Evolutionary conservation across 1,284 basidiomycete species (phyloP), one percentile per base, ranked within the genome.

Genomic region (Cryptococcus neoformans): DNA sequence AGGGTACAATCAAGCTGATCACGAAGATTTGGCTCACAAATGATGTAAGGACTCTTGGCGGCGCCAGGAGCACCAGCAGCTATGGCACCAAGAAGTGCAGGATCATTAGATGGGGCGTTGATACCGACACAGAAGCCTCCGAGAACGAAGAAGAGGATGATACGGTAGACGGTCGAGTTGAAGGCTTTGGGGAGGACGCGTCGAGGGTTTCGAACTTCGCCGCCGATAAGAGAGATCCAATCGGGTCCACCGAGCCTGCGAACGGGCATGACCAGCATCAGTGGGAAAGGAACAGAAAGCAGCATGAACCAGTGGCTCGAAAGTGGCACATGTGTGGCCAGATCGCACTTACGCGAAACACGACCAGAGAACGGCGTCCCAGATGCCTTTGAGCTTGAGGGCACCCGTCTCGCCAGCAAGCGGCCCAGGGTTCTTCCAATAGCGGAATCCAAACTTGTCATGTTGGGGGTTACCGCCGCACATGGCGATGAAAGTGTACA

Each of bases 401-500:
- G 55, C 52, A 48, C 57, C 50, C 34, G 47, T 51, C 10, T 52
- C 55, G 14, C 62, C 64, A 35, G 55, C 62, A 38, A 70, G 68
- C 9, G 66, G 61, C 6, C 73, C 74, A 2, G 74, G 74, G 37
- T 63, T 64, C 49, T 68, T 66, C 70, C 72, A 73, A 53, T 58
- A 72, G 14, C 67, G 55, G 58, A 70, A 70, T 8, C 68, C 66
- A 44, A 58, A 73, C n/a, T 44, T 41, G 48, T 70, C 67, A 4
- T 60, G 36, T 6, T 62, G 17, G 0, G 67, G 69, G 52, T 71
- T 68, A n/a, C 71, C 73, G 11, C 73, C 73, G 11, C 62, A 54
- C 68, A 74, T 74, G 9, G 69, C 65, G 49, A 71, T 53, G 46
- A 75, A 65, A 7, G 73, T 74, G 59, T 71, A 72, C 38, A 67